Evolutionary conservation across 148 eudicot genomes (phyloP).

Genomic region (Cornus kousa): DNA sequence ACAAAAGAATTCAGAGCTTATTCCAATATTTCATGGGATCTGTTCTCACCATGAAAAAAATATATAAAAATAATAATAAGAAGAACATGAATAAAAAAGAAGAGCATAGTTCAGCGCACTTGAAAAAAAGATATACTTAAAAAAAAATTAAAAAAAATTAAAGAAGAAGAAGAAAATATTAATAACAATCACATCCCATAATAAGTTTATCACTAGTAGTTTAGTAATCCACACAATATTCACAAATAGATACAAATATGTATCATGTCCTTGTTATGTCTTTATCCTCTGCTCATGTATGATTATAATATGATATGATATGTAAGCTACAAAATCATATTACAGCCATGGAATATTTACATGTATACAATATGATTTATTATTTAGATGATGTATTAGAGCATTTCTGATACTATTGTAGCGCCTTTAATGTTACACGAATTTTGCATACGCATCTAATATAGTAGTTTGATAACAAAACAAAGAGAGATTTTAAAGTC

Average conservation of each 20-base stretch:
- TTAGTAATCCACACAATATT: not conserved
- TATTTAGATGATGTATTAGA: too few species aligned
- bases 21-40: not conserved
- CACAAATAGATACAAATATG: not conserved
- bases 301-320: too few species aligned
- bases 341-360: too few species aligned
- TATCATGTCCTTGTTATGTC: too few species aligned
- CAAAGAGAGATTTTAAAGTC: too few species aligned
- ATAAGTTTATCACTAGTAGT: not conserved
- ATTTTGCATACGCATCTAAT: not conserved
- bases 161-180: not conserved
- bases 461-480: not conserved
- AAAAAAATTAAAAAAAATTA: not conserved
- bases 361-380: too few species aligned
- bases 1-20: constrained; percentile 11
- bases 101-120: not conserved
- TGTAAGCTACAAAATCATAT: too few species aligned
- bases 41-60: constrained; percentile 2
- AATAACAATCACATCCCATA: not conserved
- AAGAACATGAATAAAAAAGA: too few species aligned
- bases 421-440: not conserved
- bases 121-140: not conserved
- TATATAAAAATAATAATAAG: too few species aligned
- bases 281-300: too few species aligned
- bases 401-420: too few species aligned